phyloP scores from a whole-genome alignment of 2,329 filamentous ascomycete genomes.

The Aspergillus quadrilineatus region DNA sequence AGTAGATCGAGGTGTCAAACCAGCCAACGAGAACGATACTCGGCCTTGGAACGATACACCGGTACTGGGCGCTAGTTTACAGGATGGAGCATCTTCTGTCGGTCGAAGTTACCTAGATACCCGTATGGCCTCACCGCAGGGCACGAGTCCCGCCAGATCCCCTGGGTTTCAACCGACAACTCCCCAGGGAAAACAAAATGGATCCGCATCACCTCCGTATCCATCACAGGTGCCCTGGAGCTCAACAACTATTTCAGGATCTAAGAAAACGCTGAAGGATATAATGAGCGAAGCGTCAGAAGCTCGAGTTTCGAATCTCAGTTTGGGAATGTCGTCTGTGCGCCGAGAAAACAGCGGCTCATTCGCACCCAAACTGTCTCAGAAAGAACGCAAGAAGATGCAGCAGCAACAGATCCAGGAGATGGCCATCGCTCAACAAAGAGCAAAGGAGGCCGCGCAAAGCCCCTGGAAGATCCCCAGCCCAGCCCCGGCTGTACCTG shows the following conservation, averaged over 20 bases:
- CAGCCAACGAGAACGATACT: constrained; percentile 18
- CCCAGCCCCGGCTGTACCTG: constrained; percentile 15
- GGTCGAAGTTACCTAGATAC: constrained; percentile 30
- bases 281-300: constrained; percentile 67
- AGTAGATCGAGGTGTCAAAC: constrained; percentile 22
- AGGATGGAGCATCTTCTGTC: constrained; percentile 27
- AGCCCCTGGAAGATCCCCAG: constrained; percentile 64
- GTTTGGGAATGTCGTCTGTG: constrained; percentile 51
- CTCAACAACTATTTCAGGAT: constrained; percentile 53
- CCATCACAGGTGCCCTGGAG: constrained; percentile 53
- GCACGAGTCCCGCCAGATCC: constrained; percentile 22
- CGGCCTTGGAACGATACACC: constrained; percentile 27
- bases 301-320: constrained; percentile 53
- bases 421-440: constrained; percentile 33
- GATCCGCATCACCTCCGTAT: constrained; percentile 27
- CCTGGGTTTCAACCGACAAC: constrained; percentile 23
- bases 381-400: constrained; percentile 86
- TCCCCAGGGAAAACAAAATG: constrained; percentile 25
- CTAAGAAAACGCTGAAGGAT: constrained; percentile 71
- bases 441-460: constrained; percentile 35
- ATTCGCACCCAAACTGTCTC: constrained; percentile 67
- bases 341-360: constrained; percentile 43
- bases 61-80: constrained; percentile 27
- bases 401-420: constrained; percentile 64
- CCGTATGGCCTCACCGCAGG: constrained; percentile 29